A percentile compares a stretch with the other conserved stretches of the same genome.
These are phyloP conservation scores for Neospora caninum DNA, from an alignment of 169 alveolate genomes.

Conservation along the genomic window DNA sequence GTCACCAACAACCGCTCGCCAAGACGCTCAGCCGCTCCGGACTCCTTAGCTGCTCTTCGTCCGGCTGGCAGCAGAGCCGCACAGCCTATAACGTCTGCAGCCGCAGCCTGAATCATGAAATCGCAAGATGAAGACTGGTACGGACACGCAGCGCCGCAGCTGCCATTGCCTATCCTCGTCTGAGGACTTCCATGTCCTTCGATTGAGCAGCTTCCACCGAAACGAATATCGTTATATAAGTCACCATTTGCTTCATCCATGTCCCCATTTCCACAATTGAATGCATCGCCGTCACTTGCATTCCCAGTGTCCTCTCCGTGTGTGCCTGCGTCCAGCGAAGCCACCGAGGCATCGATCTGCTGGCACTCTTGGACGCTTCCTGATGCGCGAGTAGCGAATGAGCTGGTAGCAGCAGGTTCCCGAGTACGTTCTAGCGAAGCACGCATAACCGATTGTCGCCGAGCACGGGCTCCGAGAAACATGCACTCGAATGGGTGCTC, in stretches of 20 bases:
- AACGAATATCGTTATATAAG: neutral
- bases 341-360: neutral
- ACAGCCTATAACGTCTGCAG: constrained; percentile 14
- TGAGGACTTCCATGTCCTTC: neutral
- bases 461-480: neutral
- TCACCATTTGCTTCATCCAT: neutral
- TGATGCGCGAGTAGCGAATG: neutral
- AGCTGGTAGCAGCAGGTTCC: neutral
- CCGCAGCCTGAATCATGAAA: constrained; percentile 29
- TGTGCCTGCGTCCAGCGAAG: neutral
- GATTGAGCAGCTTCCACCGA: neutral
- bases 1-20: constrained; percentile 13
- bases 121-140: neutral
- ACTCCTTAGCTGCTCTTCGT: neutral
- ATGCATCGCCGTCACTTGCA: too few relatives aligned
- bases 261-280: neutral
- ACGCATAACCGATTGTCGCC: neutral
- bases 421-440: neutral
- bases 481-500: constrained; percentile 17
- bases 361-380: neutral
- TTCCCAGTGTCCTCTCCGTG: too few relatives aligned
- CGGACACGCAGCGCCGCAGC: constrained; percentile 9
- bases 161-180: neutral
- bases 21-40: constrained; percentile 5
- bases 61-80: neutral